phyloP scores from a whole-genome alignment of 2,329 filamentous ascomycete species.

The Ascochyta viciae-villosae region DNA sequence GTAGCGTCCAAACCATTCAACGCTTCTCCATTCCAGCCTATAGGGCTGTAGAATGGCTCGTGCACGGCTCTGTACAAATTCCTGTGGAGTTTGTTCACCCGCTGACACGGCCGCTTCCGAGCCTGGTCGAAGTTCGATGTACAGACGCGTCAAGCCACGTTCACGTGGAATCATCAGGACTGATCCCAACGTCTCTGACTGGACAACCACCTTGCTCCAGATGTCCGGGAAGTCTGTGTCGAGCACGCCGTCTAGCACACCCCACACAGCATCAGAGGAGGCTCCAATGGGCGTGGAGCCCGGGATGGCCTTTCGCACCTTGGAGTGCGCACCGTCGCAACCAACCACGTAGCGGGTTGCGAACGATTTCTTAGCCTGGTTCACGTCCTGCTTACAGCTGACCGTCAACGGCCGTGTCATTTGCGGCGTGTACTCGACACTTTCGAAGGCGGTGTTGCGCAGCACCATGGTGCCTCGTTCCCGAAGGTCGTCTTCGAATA shows the following conservation, averaged over 20 bases:
- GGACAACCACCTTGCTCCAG: slow-evolving; percentile 75
- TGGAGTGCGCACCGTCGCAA: slow-evolving; percentile 76
- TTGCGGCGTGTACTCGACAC: slow-evolving; percentile 54
- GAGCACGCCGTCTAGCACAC: slow-evolving; percentile 73
- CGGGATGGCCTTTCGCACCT: slow-evolving; percentile 69
- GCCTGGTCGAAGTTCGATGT: slow-evolving; percentile 55
- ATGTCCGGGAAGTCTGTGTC: slow-evolving; percentile 77
- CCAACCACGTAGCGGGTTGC: slow-evolving; percentile 71
- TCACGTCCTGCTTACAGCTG: slow-evolving; percentile 49
- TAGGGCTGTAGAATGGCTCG: slow-evolving; percentile 56
- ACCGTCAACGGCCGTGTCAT: slow-evolving; percentile 52
- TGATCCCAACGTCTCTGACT: slow-evolving; percentile 70
- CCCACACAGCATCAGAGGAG: slow-evolving; percentile 68
- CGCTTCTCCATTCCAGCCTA: slow-evolving; percentile 52
- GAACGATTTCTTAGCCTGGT: slow-evolving; percentile 53
- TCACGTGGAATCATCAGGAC: slow-evolving; percentile 78
- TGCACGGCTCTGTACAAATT: slow-evolving; percentile 74
- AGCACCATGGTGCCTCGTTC: slow-evolving; percentile 69
- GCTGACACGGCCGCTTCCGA: slow-evolving; percentile 38
- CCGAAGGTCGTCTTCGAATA: slow-evolving; percentile 73
- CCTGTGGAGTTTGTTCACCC: slow-evolving; percentile 57
- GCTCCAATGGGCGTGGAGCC: slow-evolving; percentile 56
- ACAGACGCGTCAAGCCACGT: slow-evolving; percentile 72
- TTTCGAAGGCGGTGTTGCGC: slow-evolving; percentile 68
- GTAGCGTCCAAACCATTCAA: slow-evolving; percentile 62